These are phyloP conservation scores for Ustanciosporium gigantosporum DNA, from an alignment of 1,284 basidiomycete species.

Conservation along the genomic window DNA sequence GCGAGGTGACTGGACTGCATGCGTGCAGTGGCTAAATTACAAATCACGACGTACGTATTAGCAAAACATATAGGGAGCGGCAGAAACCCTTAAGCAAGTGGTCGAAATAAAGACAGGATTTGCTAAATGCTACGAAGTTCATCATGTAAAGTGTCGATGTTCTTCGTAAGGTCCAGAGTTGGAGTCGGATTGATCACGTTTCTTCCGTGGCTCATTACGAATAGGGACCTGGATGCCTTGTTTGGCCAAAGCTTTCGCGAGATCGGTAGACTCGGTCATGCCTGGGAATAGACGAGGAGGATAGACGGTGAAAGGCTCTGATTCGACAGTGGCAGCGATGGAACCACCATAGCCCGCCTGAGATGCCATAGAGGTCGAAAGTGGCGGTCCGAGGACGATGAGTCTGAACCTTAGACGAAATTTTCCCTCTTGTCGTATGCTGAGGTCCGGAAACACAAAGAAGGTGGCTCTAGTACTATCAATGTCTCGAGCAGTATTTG, in stretches of 20 bases:
- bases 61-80: too few species aligned
- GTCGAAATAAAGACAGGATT: too few species aligned
- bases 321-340: constrained; percentile 19
- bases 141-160: too few species aligned
- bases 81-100: too few species aligned
- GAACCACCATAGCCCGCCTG: constrained; percentile 4
- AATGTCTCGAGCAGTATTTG: constrained; percentile 34
- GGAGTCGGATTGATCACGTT: constrained; percentile 10
- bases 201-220: constrained; percentile 31
- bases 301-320: constrained; percentile 34
- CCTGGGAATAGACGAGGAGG: constrained; percentile 35
- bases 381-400: constrained; percentile 10
- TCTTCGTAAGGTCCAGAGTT: too few species aligned
- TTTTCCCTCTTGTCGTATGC: constrained; percentile 39
- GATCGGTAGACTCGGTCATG: constrained; percentile 40
- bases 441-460: constrained; percentile 45
- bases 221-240: constrained; percentile 47
- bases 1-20: too few species aligned
- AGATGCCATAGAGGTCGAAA: neutral
- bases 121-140: too few species aligned
- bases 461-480: constrained; percentile 38
- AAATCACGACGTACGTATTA: too few species aligned
- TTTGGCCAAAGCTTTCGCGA: constrained; percentile 37
- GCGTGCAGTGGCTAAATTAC: too few species aligned
- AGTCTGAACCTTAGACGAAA: constrained; percentile 36